phyloP scores from a whole-genome alignment of 495 filamentous ascomycete species.

The Penicillium coffeae region DNA sequence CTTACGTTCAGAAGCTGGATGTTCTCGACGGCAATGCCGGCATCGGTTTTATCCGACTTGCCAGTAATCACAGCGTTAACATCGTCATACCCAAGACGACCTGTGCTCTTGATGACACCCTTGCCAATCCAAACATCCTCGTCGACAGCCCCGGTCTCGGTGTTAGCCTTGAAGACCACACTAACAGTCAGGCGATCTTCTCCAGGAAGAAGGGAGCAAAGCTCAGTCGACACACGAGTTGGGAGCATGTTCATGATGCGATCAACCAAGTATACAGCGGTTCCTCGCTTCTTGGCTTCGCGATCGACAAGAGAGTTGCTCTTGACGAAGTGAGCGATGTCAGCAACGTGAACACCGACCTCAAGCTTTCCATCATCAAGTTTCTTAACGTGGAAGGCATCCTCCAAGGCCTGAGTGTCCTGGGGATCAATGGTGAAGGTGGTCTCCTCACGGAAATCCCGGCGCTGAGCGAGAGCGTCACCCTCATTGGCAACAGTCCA shows the following conservation, averaged over 20 bases:
- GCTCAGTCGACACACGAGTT: conserved; percentile 72
- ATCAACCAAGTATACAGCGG: conserved; percentile 90
- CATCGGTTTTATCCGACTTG: conserved; percentile 52
- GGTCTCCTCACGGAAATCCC: conserved; percentile 85
- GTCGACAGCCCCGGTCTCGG: conserved; percentile 68
- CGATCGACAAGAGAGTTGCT: conserved; percentile 92
- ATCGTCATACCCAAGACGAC: conserved; percentile 77
- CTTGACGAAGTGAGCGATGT: conserved; percentile 97
- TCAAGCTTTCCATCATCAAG: conserved; percentile 81
- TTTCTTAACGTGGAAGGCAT: conserved; percentile 86
- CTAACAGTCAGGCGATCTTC: conserved; percentile 89
- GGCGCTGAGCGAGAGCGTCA: conserved; percentile 71
- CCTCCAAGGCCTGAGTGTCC: conserved; percentile 77
- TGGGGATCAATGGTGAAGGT: conserved; percentile 90
- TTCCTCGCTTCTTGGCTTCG: conserved; percentile 96
- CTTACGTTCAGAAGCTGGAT: conserved; percentile 73
- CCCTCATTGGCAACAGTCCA: conserved; percentile 84
- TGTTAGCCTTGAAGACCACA: conserved; percentile 84
- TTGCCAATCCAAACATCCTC: conserved; percentile 91
- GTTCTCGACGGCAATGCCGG: conserved; percentile 60
- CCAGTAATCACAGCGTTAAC: conserved; percentile 74
- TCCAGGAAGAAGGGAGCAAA: conserved; percentile 81
- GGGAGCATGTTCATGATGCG: conserved; percentile 89
- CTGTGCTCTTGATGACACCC: conserved; percentile 84
- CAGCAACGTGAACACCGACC: conserved; percentile 91